phyloP scores from a whole-genome alignment of 805 yeast genomes.

The Kluyveromyces wickerhamii region DNA sequence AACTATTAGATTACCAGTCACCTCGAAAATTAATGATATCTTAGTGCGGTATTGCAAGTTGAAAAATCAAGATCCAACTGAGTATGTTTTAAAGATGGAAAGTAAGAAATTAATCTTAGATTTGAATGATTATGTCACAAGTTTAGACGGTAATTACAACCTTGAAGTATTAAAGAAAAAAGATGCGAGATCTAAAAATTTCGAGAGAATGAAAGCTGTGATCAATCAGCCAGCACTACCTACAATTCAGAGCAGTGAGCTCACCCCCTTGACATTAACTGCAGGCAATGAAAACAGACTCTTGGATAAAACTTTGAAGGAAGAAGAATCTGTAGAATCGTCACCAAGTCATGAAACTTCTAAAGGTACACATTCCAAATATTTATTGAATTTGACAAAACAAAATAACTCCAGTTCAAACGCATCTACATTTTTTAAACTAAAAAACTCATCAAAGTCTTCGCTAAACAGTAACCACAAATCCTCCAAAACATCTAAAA shows the following conservation, averaged over 20 bases:
- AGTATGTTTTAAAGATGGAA: slow-evolving; percentile 30
- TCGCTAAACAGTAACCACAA: slow-evolving; percentile 18
- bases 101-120: slow-evolving; percentile 28
- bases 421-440: slow-evolving; percentile 26
- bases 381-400: slow-evolving; percentile 16
- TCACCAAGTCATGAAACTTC: slow-evolving; percentile 6
- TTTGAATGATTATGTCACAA: slow-evolving; percentile 33
- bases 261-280: slow-evolving; percentile 29
- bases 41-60: slow-evolving; percentile 29
- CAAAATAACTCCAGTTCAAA: slow-evolving; percentile 7
- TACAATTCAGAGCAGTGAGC: slow-evolving; percentile 28
- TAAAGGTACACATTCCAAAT: slow-evolving; percentile 16
- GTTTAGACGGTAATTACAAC: slow-evolving; percentile 34
- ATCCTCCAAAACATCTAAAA: slow-evolving; percentile 14
- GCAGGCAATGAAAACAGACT: slow-evolving; percentile 12
- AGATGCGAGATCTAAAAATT: slow-evolving; percentile 32
- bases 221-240: slow-evolving; percentile 24
- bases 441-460: slow-evolving; percentile 28
- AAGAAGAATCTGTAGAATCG: slow-evolving; percentile 4
- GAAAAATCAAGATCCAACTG: slow-evolving; percentile 31
- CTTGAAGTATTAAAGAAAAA: slow-evolving; percentile 38
- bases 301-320: neutral
- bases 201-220: slow-evolving; percentile 27
- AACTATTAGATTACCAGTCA: slow-evolving; percentile 25
- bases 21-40: slow-evolving; percentile 32